Conservation (phyloP, 129 eudicot species). For the Artemisia argyi region DNA sequence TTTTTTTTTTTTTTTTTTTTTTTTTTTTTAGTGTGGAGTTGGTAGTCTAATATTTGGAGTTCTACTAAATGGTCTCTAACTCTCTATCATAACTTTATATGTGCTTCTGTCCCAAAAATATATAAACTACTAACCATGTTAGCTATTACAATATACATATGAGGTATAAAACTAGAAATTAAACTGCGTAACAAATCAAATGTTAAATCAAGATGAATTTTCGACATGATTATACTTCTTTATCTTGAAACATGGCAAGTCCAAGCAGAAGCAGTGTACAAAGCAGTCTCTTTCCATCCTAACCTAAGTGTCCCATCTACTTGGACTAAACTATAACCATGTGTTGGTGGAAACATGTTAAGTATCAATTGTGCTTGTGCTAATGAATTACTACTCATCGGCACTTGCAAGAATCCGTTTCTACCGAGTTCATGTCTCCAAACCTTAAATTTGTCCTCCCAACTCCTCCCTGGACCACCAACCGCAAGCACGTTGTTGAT, state of each 20-base stretch:
- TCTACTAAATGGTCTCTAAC: conserved; percentile 18
- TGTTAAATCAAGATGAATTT: conserved; percentile 16
- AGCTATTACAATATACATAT: neutral
- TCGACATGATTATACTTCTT: conserved; percentile 10
- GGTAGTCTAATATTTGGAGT: conserved; percentile 3
- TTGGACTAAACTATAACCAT: conserved; percentile 65
- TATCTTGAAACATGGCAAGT: conserved; percentile 57
- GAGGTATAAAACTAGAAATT: neutral
- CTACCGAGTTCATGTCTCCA: conserved; percentile 66
- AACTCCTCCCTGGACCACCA: conserved; percentile 81
- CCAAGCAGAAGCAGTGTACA: conserved; percentile 89
- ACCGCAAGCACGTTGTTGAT: conserved; percentile 70
- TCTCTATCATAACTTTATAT: conserved; percentile 6
- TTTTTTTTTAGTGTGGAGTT: too few species aligned
- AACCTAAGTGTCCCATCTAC: conserved; percentile 66
- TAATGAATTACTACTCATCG: conserved; percentile 71
- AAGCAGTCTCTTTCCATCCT: conserved; percentile 84
- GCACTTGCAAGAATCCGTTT: conserved; percentile 64
- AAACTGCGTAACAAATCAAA: conserved; percentile 8
- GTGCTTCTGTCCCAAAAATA: neutral
- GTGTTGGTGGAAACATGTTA: conserved; percentile 61
- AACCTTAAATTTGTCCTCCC: conserved; percentile 68
- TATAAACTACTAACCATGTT: neutral
- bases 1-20: too few species aligned
- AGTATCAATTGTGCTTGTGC: conserved; percentile 85